Conservation (phyloP, 1,139 yeast species). For the Debaryomycetaceae sp. region DNA sequence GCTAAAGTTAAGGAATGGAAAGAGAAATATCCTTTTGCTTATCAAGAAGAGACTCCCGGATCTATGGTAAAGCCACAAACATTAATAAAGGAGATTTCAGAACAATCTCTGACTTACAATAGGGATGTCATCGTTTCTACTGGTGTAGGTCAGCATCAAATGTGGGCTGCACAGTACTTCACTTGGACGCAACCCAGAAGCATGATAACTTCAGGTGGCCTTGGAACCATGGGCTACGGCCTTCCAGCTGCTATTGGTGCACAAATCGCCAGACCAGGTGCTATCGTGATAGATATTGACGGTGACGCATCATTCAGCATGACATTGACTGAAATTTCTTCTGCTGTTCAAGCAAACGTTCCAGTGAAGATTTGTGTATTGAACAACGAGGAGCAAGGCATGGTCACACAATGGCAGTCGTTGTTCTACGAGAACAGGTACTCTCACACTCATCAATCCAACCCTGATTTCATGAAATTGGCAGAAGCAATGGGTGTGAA, state of each 20-base stretch:
- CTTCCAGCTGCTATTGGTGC: conserved; percentile 98
- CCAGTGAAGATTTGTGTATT: conserved; percentile 86
- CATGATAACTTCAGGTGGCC: conserved; percentile 95
- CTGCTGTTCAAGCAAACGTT: conserved; percentile 90
- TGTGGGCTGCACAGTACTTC: conserved; percentile 99
- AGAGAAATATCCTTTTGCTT: conserved; percentile 77
- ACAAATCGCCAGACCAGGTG: conserved; percentile 92
- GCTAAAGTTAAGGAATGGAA: conserved; percentile 75
- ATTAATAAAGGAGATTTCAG: conserved; percentile 71
- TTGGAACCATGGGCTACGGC: conserved; percentile 98
- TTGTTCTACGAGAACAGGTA: conserved; percentile 94
- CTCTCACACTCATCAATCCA: conserved; percentile 92
- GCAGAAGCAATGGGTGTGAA: conserved; percentile 93
- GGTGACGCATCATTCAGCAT: conserved; percentile 98
- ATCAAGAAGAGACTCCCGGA: conserved; percentile 72
- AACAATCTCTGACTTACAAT: conserved; percentile 62
- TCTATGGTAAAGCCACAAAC: conserved; percentile 92
- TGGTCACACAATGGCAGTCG: conserved; percentile 99
- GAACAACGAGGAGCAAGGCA: conserved; percentile 98
- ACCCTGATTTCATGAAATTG: conserved; percentile 88
- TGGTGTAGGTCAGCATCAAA: conserved; percentile 99
- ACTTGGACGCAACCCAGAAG: conserved; percentile 89
- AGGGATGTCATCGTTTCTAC: conserved; percentile 87
- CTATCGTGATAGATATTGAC: conserved; percentile 91
- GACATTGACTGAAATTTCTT: conserved; percentile 89